These are phyloP conservation scores for Scalesia atractyloides DNA, from an alignment of 129 eudicot genomes.

Conservation along the genomic window DNA sequence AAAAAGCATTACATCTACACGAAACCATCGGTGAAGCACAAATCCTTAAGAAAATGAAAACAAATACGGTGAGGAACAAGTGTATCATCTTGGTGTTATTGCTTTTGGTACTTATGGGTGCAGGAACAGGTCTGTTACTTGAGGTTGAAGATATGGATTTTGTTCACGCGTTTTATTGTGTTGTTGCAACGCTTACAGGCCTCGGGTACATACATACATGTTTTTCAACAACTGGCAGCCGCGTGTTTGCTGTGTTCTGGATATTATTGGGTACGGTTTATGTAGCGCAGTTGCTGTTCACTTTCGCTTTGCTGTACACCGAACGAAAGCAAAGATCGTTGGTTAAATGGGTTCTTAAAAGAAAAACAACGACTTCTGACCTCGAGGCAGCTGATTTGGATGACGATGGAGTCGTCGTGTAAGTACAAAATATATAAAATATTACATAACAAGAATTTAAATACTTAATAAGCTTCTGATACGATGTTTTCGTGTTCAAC, in stretches of 20 bases:
- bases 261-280: slow-evolving; percentile 71
- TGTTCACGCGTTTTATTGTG: slow-evolving; percentile 81
- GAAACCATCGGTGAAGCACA: slow-evolving; percentile 49
- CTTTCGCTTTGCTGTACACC: slow-evolving; percentile 65
- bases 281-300: slow-evolving; percentile 80
- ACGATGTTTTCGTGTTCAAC: slow-evolving; percentile 13
- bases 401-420: slow-evolving; percentile 68
- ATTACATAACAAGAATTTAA: no score
- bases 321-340: slow-evolving; percentile 60
- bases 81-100: slow-evolving; percentile 41
- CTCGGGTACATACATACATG: slow-evolving; percentile 85
- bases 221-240: slow-evolving; percentile 81
- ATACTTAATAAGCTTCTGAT: not conserved
- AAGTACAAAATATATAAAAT: slow-evolving; percentile 29
- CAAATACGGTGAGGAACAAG: slow-evolving; percentile 60
- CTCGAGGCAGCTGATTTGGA: slow-evolving; percentile 93
- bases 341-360: slow-evolving; percentile 61
- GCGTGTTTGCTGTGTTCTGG: slow-evolving; percentile 85
- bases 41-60: slow-evolving; percentile 58
- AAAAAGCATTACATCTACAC: slow-evolving; percentile 60
- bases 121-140: slow-evolving; percentile 59
- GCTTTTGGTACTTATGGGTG: slow-evolving; percentile 51
- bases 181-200: slow-evolving; percentile 71
- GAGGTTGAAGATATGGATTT: slow-evolving; percentile 62
- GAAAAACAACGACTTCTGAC: slow-evolving; percentile 58